Base-by-base conservation (phyloP, 768 basidiomycete genomes). In the Kwoniella botswanensis region DNA sequence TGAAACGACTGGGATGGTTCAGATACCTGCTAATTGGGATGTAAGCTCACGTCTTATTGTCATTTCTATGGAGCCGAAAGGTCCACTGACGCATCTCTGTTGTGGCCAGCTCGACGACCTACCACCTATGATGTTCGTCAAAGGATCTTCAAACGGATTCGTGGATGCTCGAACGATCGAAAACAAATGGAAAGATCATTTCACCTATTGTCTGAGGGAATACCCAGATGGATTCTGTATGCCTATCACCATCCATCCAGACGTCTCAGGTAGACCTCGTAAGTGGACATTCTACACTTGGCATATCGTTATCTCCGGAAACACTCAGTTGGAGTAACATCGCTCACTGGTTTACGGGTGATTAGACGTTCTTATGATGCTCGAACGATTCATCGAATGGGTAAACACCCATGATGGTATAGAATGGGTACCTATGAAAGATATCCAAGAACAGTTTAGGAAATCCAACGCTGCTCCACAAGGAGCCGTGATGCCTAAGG, bases 371-470 rank as follows among this genome's bases (percentile, higher is more conserved):
- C 84, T 92, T 12, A 85, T 92, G 57, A 91, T 92, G 89, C 87
- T 92, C 88, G 89, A 91, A 78, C 86, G 89, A 55, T 90, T 91
- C 82, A 90, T 92, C 71, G 88, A 90, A 75, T 91, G 90, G 89
- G 85, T 91, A 52, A 90, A 91, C 76, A 87, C 87, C 0, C 90
- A 91, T 77, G 88, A 88, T 17, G 87, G 88, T 59, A 87, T 92
- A 3, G 86, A 91, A 66, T 92, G 89, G 89, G 89, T 89, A 29
- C 88, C 89, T 12, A 88, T 91, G 88, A 86, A 87, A 72, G 88
- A 90, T 68, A 90, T 91, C 87, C 87, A 88, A 17, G 83, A 86
- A 57, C 89, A 89, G 43, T 90, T 90, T 77, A 86, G 89, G 69
- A 84, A 83, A 22, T 88, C 87, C 73, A 86, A 85, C 58, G 79